These are phyloP conservation scores for Candida nanaspora DNA, from an alignment of 805 yeast species.

Conservation along the genomic window DNA sequence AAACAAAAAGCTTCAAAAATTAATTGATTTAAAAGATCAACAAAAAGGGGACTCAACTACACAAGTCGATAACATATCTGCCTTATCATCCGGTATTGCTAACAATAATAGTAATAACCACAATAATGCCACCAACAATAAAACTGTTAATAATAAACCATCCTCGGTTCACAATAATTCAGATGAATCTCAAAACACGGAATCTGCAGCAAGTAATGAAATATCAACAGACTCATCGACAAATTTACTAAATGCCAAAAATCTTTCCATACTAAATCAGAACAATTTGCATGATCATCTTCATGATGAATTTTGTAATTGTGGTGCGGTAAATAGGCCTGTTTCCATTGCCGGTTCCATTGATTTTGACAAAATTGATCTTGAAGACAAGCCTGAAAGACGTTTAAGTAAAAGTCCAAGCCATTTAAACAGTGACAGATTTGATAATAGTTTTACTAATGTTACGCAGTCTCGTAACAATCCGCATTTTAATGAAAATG, in stretches of 20 bases:
- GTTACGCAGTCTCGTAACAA: too few species aligned
- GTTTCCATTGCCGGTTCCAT: conserved; percentile 61
- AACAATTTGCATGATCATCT: conserved; percentile 25
- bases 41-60: conserved; percentile 1
- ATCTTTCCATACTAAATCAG: conserved; percentile 22
- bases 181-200: neutral
- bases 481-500: too few species aligned
- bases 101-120: neutral
- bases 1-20: conserved; percentile 58
- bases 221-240: conserved; percentile 5
- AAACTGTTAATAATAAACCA: neutral
- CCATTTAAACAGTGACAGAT: too few species aligned
- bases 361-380: conserved; percentile 37
- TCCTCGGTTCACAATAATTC: neutral
- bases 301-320: conserved; percentile 50
- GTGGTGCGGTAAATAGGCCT: conserved; percentile 53
- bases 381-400: conserved; percentile 35
- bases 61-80: too few species aligned
- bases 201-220: conserved; percentile 5
- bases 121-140: neutral
- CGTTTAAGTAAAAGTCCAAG: neutral
- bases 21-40: conserved; percentile 44
- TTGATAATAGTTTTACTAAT: too few species aligned
- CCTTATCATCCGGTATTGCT: neutral
- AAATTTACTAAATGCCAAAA: conserved; percentile 20